Evolutionary conservation across 345 rosid genomes (phyloP), one percentile per base, ranked within the genome.

Genomic region (Aquilaria sinensis): DNA sequence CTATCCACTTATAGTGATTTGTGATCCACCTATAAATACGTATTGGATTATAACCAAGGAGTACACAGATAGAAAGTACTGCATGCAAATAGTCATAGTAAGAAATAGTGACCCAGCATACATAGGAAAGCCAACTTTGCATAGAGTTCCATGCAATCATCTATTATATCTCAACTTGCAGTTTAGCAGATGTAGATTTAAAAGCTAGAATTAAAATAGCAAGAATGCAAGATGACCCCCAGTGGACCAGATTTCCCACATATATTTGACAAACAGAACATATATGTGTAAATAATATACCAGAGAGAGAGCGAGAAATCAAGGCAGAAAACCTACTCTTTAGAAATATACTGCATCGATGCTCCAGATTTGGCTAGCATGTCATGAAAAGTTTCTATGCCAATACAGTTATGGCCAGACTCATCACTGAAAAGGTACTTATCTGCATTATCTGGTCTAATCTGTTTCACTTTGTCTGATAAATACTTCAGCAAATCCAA

Each of bases 1-100:
- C 85, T 74, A 93, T 86, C 97, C 90, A 90, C 77, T 80, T 88
- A 79, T 86, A 90, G 72, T 93, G 98, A 79, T 93, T 93, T 49
- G 53, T 56, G 51, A 90, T 83, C 98, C 98, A 90, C 81, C 98
- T 93, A 70, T 65, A 54, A 9, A 66, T 62, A 79, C 12, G 60
- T 5, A 67, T 23, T 23, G 23, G 23, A 23, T 23, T 23, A 23
- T 23, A 23, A 23, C 23, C 14, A 50, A 41, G 32, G 51, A 47
- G 23, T 32, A 57, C 8, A 12, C 16, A 29, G 31, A 47, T 47
- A 45, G 32, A 56, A 47, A 15, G 57, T 16, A 12, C 12, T 47
- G 12, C 49, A 57, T 48, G 33, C 10, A 61, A 61, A 49, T 14
- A 16, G 33, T 34, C 29, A 53, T 34, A 48, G 43, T 29, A 50